Percentiles rank a stretch among this genome's conserved stretches.
These are phyloP conservation scores for Russula griseocarnosa DNA, from an alignment of 768 basidiomycete species.

Conservation along the genomic window DNA sequence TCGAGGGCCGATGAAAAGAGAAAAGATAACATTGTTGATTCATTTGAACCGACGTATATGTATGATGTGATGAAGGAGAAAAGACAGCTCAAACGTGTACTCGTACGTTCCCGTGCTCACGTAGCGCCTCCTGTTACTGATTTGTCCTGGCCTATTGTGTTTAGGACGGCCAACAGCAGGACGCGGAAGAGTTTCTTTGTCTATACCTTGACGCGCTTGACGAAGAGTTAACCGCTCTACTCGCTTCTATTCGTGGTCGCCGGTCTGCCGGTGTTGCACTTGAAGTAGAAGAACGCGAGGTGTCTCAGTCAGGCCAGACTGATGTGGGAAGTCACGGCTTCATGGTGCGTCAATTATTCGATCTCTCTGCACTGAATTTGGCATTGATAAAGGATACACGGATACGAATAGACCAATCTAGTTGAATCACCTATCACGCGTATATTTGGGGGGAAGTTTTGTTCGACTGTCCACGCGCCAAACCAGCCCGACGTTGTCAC, in stretches of 20 bases:
- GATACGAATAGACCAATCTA: background rate
- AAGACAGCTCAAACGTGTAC: constrained; percentile 89
- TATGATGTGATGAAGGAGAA: constrained; percentile 54
- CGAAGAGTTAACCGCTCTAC: background rate
- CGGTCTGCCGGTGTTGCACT: background rate
- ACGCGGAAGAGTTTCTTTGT: background rate
- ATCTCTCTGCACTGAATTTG: background rate
- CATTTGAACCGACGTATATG: no score
- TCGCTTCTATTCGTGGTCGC: background rate
- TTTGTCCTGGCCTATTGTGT: constrained; percentile 7
- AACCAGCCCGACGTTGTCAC: constrained; percentile 81
- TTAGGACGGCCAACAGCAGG: background rate
- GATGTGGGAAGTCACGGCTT: background rate
- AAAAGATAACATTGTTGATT: no score
- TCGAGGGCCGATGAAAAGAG: no score
- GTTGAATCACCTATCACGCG: background rate
- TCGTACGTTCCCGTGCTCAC: constrained; percentile 46
- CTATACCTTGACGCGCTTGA: background rate
- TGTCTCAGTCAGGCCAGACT: background rate
- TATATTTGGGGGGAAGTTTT: constrained; percentile 41
- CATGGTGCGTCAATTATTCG: background rate
- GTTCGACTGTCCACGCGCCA: constrained; percentile 75
- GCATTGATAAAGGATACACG: background rate
- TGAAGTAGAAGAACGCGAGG: background rate
- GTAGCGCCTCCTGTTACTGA: background rate